Evolutionary conservation across 2,329 filamentous ascomycete genomes (phyloP), one percentile per base, ranked within the genome.

Genomic region (Emmonsia crescens): DNA sequence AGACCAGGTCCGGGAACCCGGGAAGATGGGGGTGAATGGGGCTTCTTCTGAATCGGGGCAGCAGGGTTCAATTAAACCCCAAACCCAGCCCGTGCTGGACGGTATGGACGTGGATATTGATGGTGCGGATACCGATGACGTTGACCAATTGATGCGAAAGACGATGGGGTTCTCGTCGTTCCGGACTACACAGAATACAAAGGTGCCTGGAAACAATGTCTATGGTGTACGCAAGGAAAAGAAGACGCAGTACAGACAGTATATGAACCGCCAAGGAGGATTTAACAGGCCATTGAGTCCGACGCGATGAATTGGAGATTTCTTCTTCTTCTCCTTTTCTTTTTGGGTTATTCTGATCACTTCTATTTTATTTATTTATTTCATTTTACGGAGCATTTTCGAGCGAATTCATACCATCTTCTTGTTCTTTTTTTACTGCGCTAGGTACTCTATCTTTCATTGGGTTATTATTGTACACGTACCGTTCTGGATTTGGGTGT

Each of bases 191-290:
- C 95, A 97, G 76, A 85, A 89, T 63, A 91, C 88, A 60, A 95
- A 96, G 72, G 86, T 99, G 1, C 82, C 84, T 0, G 94, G 94
- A 1, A 99, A 99, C 72, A 85, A 91, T 71, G 85, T 87, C 49
- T 92, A 89, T 61, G 90, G 81, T 0, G 85, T 96, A 59, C 81
- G 87, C 67, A 96, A 94, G 80, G 91, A 94, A 77, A 96, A 96
- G 85, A 92, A 91, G 84, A 89, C 87, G 16, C 85, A 95, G 79
- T 97, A 96, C 72, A 83, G 94, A 68, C 94, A 99, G 82, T 99
- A 99, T 76, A 99, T 99, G 85, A 81, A 79, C 65, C 78, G 78
- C 65, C 66, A 73, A 36, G 78, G 78, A 62, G 78, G 78, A 60
- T 80, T 80, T 71, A 80, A 80, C 66, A 70, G 78, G 64, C 78